Evolutionary conservation across 768 basidiomycete genomes (phyloP).

Genomic region (Tephrocybe rancida): DNA sequence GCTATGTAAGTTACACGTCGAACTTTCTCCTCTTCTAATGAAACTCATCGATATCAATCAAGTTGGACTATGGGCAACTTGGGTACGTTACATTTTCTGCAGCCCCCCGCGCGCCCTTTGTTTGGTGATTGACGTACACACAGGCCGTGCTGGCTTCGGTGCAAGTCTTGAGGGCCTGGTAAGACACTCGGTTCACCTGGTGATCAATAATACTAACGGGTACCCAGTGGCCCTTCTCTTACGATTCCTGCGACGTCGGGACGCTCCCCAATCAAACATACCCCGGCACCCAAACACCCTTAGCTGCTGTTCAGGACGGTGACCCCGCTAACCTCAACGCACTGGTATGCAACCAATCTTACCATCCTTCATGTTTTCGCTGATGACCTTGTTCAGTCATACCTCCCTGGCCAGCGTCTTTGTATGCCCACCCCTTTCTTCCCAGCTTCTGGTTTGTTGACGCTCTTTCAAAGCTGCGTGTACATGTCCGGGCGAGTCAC

Average conservation of each 20-base stretch:
- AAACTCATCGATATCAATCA: background rate
- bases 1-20: constrained; percentile 32
- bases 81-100: constrained; percentile 27
- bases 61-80: constrained; percentile 56
- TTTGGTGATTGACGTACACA: background rate
- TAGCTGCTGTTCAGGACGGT: constrained; percentile 44
- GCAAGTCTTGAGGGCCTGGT: constrained; percentile 69
- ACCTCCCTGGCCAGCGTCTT: constrained; percentile 63
- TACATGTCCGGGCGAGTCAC: constrained; percentile 45
- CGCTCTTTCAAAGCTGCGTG: constrained; percentile 30
- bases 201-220: background rate
- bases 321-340: constrained; percentile 44
- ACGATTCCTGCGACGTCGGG: constrained; percentile 79
- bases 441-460: background rate
- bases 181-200: constrained; percentile 18
- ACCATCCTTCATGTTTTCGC: background rate
- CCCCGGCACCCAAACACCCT: constrained; percentile 53
- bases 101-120: background rate
- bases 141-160: constrained; percentile 72
- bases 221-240: constrained; percentile 65
- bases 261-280: constrained; percentile 79
- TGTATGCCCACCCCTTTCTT: constrained; percentile 22
- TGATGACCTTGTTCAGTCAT: constrained; percentile 43
- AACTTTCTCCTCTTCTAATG: background rate
- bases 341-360: constrained; percentile 26